These are phyloP conservation scores for Nitzschia sp. DNA, from an alignment of 108 stramenopile species.

Conservation along the genomic window DNA sequence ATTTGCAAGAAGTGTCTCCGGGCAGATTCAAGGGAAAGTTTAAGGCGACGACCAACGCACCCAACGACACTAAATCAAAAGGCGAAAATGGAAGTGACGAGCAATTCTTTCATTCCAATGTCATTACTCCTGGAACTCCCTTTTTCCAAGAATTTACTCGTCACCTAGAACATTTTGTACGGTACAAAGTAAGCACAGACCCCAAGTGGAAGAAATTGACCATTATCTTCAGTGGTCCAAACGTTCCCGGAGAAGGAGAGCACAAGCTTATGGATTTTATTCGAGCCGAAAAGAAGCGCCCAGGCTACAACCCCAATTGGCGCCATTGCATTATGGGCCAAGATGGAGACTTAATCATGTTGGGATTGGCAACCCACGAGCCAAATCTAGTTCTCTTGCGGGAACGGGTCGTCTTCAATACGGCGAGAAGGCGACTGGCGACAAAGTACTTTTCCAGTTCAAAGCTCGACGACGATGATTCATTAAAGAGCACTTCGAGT, in stretches of 20 bases:
- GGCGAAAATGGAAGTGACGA: constrained; percentile 15
- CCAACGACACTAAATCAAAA: background rate
- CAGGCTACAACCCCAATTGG: constrained; percentile 88
- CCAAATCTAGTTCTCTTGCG: constrained; percentile 91
- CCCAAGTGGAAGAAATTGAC: constrained; percentile 82
- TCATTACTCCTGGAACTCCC: constrained; percentile 98
- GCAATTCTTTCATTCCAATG: constrained; percentile 94
- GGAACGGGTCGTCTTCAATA: constrained; percentile 92
- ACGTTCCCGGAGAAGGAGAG: constrained; percentile 99
- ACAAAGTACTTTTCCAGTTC: constrained; percentile 23
- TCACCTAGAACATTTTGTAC: constrained; percentile 71
- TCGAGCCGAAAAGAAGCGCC: constrained; percentile 64
- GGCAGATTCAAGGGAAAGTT: constrained; percentile 66
- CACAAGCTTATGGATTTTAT: constrained; percentile 99
- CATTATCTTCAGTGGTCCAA: constrained; percentile 94
- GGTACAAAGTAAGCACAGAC: constrained; percentile 75
- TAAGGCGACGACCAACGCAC: constrained; percentile 35
- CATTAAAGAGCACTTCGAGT: background rate
- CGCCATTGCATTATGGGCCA: constrained; percentile 98
- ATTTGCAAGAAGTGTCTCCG: constrained; percentile 48
- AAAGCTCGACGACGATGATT: constrained; percentile 38
- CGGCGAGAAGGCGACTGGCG: constrained; percentile 22
- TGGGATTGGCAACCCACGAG: constrained; percentile 97
- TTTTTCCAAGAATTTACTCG: constrained; percentile 87
- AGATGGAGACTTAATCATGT: constrained; percentile 99